Evolutionary conservation across 176 grass and related monocot species (phyloP).

Genomic region (Elymus sibiricus): DNA sequence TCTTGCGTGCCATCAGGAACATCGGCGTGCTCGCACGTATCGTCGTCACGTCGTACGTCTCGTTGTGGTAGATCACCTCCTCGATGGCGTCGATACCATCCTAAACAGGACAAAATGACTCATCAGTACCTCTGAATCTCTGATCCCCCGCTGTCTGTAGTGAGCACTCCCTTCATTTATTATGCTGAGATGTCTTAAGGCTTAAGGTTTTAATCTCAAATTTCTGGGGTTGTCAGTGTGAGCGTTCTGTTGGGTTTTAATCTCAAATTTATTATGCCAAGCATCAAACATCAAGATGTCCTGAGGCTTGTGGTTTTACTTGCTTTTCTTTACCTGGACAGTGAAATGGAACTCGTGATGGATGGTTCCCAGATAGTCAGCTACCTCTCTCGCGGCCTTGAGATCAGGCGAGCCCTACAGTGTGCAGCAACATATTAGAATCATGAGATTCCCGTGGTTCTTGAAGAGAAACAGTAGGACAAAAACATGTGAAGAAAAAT

Average conservation of each 20-base stretch:
- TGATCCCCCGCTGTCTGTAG: not conserved
- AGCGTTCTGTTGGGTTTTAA: not conserved
- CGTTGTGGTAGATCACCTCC: slow-evolving; percentile 92
- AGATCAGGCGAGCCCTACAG: slow-evolving; percentile 87
- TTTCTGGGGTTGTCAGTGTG: not conserved
- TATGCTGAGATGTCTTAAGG: not conserved
- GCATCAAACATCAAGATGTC: no score
- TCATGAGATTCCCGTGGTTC: not conserved
- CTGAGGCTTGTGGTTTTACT: not conserved
- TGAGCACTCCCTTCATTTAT: not conserved
- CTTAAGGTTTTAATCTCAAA: not conserved
- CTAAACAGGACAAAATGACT: slow-evolving; percentile 25
- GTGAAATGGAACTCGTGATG: slow-evolving; percentile 97
- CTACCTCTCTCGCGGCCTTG: slow-evolving; percentile 81
- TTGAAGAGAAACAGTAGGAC: not conserved
- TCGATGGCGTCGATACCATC: slow-evolving; percentile 98
- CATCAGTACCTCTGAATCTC: not conserved
- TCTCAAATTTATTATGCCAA: no score
- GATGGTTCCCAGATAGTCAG: slow-evolving; percentile 76
- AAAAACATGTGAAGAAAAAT: not conserved
- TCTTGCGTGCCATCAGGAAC: slow-evolving; percentile 98
- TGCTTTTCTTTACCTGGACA: slow-evolving; percentile 59
- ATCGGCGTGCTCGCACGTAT: slow-evolving; percentile 96
- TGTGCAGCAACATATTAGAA: not conserved
- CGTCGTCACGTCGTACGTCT: slow-evolving; percentile 93